A percentile compares a stretch with the other conserved stretches of the same genome.
phyloP scores from a whole-genome alignment of 2,329 filamentous ascomycete species.

The Claviceps humidiphila region DNA sequence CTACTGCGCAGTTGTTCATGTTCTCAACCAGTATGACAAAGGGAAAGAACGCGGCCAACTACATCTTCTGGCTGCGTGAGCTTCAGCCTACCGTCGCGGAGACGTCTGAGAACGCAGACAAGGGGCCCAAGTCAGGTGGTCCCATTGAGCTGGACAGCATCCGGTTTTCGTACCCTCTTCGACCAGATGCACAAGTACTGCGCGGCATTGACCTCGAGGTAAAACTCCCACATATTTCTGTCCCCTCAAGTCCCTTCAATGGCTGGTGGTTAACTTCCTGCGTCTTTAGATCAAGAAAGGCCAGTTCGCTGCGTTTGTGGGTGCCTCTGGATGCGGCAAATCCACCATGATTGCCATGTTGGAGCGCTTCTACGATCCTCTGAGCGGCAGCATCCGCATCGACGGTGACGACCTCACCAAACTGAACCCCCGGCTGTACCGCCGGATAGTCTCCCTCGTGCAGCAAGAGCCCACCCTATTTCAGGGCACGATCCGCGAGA shows the following conservation, averaged over 20 bases:
- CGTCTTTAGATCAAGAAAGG: slow-evolving; percentile 25
- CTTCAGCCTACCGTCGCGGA: slow-evolving; percentile 28
- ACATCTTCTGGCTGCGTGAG: slow-evolving; percentile 34
- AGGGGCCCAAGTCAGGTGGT: slow-evolving; percentile 19
- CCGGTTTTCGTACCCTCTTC: slow-evolving; percentile 49
- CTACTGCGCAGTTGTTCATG: slow-evolving; percentile 26
- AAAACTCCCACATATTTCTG: neutral
- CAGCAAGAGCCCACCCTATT: slow-evolving; percentile 55
- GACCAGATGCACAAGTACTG: slow-evolving; percentile 26
- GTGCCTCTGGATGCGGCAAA: slow-evolving; percentile 45
- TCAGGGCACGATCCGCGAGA: slow-evolving; percentile 69
- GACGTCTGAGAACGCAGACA: slow-evolving; percentile 25
- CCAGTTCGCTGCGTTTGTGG: slow-evolving; percentile 41
- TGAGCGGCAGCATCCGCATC: slow-evolving; percentile 32
- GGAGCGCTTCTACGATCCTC: slow-evolving; percentile 31
- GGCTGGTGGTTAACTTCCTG: too few relatives aligned
- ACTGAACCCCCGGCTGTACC: slow-evolving; percentile 36
- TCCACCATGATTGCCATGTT: slow-evolving; percentile 44
- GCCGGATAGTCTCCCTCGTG: slow-evolving; percentile 39
- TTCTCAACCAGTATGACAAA: slow-evolving; percentile 42
- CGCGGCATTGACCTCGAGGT: slow-evolving; percentile 28
- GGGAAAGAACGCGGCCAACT: slow-evolving; percentile 33
- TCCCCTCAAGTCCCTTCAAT: too few relatives aligned
- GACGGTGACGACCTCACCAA: slow-evolving; percentile 27
- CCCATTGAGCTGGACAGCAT: slow-evolving; percentile 38